Percentiles rank a stretch among this genome's conserved stretches.
Evolutionary conservation across 495 filamentous ascomycete species (phyloP).

Genomic region (Neurospora sp.): DNA sequence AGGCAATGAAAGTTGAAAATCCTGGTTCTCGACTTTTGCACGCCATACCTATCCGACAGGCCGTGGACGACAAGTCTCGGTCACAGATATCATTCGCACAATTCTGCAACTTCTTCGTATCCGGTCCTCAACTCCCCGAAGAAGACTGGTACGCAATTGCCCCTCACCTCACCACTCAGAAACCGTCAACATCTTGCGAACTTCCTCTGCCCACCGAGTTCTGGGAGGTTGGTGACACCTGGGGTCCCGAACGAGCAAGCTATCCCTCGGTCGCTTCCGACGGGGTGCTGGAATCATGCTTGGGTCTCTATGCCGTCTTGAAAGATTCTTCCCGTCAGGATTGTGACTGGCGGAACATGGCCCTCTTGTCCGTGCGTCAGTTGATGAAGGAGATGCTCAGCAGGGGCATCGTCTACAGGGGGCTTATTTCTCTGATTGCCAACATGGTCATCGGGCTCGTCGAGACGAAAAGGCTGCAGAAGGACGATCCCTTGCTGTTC

Average conservation of each 20-base stretch:
- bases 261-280: neutral
- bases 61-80: neutral
- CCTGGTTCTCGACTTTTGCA: neutral
- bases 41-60: neutral
- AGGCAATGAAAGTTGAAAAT: neutral
- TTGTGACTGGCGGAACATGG: neutral
- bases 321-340: neutral
- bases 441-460: neutral
- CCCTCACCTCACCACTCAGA: neutral
- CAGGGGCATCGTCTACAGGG: neutral
- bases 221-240: neutral
- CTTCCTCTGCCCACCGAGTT: neutral
- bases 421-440: neutral
- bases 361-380: neutral
- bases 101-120: neutral
- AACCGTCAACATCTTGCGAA: neutral
- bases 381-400: neutral
- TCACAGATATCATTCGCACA: neutral
- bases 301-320: neutral
- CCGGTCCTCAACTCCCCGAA: neutral
- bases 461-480: neutral
- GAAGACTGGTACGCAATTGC: neutral
- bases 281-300: neutral
- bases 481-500: neutral
- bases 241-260: neutral